Base-by-base conservation (phyloP, 139 green algal species). In the Tetratostichococcus sp. region DNA sequence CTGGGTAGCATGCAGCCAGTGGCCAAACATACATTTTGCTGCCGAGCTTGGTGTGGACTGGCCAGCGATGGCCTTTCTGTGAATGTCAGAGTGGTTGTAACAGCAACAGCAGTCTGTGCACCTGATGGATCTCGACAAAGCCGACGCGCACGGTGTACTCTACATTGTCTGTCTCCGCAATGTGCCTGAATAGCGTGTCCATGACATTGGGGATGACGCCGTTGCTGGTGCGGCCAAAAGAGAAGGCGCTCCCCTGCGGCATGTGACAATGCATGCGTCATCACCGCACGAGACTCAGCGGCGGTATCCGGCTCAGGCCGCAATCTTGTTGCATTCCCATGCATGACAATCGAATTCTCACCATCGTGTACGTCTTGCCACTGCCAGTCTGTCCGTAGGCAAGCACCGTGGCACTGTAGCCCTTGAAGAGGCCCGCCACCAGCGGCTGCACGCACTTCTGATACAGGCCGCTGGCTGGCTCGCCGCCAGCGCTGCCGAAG, bases 91-190 rank as follows among this genome's bases (percentile, higher is more conserved):
- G n/a, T n/a, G n/a, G n/a, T n/a, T n/a, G n/a, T 17, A 62, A 26
- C 50, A 26, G 19, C 50, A 17, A 17, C 22, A 35, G 65, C 30
- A 22, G 65, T 69, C 14, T 11, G 50, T 73, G 3, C 70, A 93
- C 91, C 86, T 96, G 94, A 80, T 97, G 89, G 34, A 98, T 97
- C 78, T 98, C 93, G 62, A 97, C 89, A 80, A 97, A 98, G 43
- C 90, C 90, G 32, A 96, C 93, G 17, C 88, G 87, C 6, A 98
- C 86, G 14, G 79, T 87, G 77, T 87, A 92, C n/a, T 91, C 80
- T 1, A 80, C 65, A 33, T 81, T 78, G 16, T 86, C 73, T 32
- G 74, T 83, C 23, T 42, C 35, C 0, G 70, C 65, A 1, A 95
- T 87, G n/a, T 81, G 75, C 6, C 58, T 67, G 70, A 96, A 97